Base-by-base conservation (phyloP, 2,329 filamentous ascomycete species). In the Claviceps spartinae region DNA sequence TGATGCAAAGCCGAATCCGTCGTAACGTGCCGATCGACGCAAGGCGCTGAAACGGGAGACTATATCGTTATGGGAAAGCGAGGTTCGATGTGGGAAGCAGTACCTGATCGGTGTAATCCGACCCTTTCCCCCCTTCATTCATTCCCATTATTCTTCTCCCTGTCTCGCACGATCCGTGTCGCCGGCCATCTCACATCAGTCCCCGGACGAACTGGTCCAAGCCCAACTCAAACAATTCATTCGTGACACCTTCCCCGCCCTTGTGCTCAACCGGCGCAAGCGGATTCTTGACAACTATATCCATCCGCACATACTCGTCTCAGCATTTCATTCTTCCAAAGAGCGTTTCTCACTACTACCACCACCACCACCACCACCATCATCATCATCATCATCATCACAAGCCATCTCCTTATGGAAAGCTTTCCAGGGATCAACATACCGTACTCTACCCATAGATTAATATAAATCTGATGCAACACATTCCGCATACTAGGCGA, bases 381-480 rank as follows among this genome's bases (percentile, higher is more conserved):
- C 26, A 6, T 26, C 5, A 30, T 30, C 0, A 9, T 26, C 24
- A 7, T 26, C 26, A 9, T 30, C 26, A 30, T 30, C 8, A 30
- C 26, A 8, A 11, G 30, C 30, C 30, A 34, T 34, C 30, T 34
- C 30, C 8, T 34, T 0, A 34, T 34, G 2, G 9, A 34, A 11
- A 11, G 30, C 30, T 11, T 11, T 34, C 30, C 9, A 34, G 30
- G 30, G 30, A 13, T 7, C 16, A 16, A 71, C 76, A 54, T 68
- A 88, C 86, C 85, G 62, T 93, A 98, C 72, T 98, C 93, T 18
- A 98, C 91, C 72, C 93, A 98, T 24, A 97, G 79, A 66, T 95
- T 97, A 54, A 96, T 94, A 68, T 96, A 98, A 56, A 98, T 96
- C 76, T 98, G 93, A 66, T 98, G 90, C 62, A 98, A 71, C 22